Evolutionary conservation across 2,329 filamentous ascomycete genomes (phyloP).

Genomic region (Didymella exigua): DNA sequence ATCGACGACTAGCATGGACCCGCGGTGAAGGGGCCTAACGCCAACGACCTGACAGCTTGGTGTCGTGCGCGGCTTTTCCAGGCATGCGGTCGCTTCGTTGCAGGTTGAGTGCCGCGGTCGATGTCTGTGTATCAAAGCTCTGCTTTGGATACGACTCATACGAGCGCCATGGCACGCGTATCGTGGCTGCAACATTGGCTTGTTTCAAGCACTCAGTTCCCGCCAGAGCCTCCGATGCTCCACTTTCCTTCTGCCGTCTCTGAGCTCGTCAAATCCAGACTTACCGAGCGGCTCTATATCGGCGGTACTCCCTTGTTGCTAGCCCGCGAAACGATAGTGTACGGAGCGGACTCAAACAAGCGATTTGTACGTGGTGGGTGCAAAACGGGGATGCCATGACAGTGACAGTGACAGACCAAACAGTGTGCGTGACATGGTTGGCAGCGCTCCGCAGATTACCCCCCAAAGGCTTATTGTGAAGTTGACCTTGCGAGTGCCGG

Average conservation of each 20-base stretch:
- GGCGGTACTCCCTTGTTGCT: not conserved
- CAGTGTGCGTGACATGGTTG: slow-evolving; percentile 10
- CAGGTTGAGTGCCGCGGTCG: not conserved
- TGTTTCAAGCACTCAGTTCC: slow-evolving; percentile 3
- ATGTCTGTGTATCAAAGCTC: not conserved
- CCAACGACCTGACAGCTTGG: not conserved
- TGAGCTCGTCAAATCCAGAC: not conserved
- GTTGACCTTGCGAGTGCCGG: not conserved
- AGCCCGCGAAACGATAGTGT: slow-evolving; percentile 8
- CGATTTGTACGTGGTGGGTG: slow-evolving; percentile 1
- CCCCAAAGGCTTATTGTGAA: slow-evolving; percentile 2
- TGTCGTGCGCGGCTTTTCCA: not conserved
- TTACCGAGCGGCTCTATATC: not conserved
- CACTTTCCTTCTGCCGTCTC: not conserved
- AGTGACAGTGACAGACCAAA: slow-evolving; percentile 5
- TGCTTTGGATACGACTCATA: not conserved
- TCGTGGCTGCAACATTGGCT: not conserved
- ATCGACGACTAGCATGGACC: slow-evolving; percentile 1
- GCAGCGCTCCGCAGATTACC: not conserved
- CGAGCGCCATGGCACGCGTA: not conserved
- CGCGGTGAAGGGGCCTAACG: slow-evolving; percentile 8
- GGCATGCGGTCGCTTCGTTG: not conserved
- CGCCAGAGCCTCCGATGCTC: too few relatives aligned
- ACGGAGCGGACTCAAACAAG: not conserved
- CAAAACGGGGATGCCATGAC: slow-evolving; percentile 2